These are phyloP conservation scores for Seiridium cupressi DNA, from an alignment of 2,329 filamentous ascomycete genomes.

Conservation along the genomic window DNA sequence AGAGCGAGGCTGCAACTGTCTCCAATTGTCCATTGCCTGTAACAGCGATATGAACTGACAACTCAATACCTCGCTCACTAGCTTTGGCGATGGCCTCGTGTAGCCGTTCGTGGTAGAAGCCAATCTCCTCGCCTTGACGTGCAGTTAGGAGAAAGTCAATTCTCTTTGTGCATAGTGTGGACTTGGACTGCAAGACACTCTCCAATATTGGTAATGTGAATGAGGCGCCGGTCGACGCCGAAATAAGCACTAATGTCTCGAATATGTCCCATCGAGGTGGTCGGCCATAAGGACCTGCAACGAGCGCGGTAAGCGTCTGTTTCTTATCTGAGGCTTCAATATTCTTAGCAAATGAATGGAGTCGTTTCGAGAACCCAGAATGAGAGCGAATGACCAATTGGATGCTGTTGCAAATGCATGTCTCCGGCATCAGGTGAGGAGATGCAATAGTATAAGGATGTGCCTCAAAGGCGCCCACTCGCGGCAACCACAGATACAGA, in stretches of 20 bases:
- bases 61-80: slow-evolving; percentile 42
- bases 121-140: slow-evolving; percentile 49
- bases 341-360: slow-evolving; percentile 45
- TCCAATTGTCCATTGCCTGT: slow-evolving; percentile 36
- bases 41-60: slow-evolving; percentile 53
- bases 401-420: slow-evolving; percentile 57
- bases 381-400: slow-evolving; percentile 58
- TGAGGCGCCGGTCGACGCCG: slow-evolving; percentile 62
- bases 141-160: slow-evolving; percentile 54
- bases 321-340: slow-evolving; percentile 25
- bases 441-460: slow-evolving; percentile 64
- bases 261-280: slow-evolving; percentile 57
- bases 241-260: slow-evolving; percentile 59
- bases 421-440: slow-evolving; percentile 46
- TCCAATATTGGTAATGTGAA: slow-evolving; percentile 61
- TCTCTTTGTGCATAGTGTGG: slow-evolving; percentile 46
- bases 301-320: slow-evolving; percentile 41
- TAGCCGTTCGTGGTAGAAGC: slow-evolving; percentile 52
- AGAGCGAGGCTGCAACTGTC: slow-evolving; percentile 13
- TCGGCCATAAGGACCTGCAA: slow-evolving; percentile 55
- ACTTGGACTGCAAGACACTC: slow-evolving; percentile 41
- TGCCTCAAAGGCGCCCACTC: slow-evolving; percentile 51
- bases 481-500: slow-evolving; percentile 59
- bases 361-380: slow-evolving; percentile 53
- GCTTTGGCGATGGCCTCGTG: slow-evolving; percentile 42